phyloP scores from a whole-genome alignment of 768 basidiomycete genomes.

The Crepidotus variabilis region DNA sequence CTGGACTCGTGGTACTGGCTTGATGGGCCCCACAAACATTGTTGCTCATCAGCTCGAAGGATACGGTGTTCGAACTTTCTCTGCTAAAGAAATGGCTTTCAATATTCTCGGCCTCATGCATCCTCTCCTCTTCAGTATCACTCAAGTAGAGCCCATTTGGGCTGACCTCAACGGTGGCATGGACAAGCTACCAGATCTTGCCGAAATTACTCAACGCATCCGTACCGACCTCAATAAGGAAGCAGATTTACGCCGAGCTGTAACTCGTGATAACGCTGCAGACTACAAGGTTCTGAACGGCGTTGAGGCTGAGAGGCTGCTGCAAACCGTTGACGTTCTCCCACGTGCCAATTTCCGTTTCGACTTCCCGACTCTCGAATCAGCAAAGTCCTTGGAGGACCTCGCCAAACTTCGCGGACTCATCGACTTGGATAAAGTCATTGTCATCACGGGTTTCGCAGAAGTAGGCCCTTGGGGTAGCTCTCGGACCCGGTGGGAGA shows the following conservation, averaged over 20 bases:
- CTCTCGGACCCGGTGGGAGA: constrained; percentile 98
- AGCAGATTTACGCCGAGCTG: constrained; percentile 89
- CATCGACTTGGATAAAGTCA: constrained; percentile 92
- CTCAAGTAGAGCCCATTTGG: constrained; percentile 99
- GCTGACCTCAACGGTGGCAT: constrained; percentile 98
- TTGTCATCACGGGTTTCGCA: constrained; percentile 94
- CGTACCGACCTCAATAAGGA: constrained; percentile 79
- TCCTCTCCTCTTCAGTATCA: constrained; percentile 97
- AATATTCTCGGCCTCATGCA: constrained; percentile 99
- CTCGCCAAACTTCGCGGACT: constrained; percentile 79
- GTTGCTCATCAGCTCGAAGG: constrained; percentile 93
- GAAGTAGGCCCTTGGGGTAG: constrained; percentile 99
- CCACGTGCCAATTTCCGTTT: constrained; percentile 98
- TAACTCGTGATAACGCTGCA: constrained; percentile 90
- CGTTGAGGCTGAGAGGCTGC: constrained; percentile 84
- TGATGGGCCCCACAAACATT: constrained; percentile 94
- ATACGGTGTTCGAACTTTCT: constrained; percentile 95
- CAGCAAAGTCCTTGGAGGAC: constrained; percentile 63
- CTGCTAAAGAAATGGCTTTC: constrained; percentile 99
- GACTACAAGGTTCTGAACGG: constrained; percentile 93
- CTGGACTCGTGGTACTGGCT: constrained; percentile 97
- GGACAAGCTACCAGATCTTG: constrained; percentile 94
- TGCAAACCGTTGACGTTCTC: constrained; percentile 89
- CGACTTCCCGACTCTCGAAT: constrained; percentile 86
- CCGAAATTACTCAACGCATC: constrained; percentile 86